Evolutionary conservation across 1,139 yeast species (phyloP), one percentile per base, ranked within the genome.

Genomic region (Debaryomyces sp.): DNA sequence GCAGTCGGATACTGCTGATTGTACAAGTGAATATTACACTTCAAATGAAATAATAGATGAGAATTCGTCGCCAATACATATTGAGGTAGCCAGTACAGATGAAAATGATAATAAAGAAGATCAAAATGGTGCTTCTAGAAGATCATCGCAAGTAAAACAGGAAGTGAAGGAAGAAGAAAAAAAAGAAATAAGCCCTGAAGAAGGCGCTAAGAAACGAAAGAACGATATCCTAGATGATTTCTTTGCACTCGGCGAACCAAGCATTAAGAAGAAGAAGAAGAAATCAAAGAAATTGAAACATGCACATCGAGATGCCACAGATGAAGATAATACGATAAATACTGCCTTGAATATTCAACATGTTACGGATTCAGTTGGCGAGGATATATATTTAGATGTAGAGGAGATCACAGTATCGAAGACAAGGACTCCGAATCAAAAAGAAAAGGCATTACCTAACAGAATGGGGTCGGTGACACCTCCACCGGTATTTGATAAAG

Each of bases 201-300:
- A 26, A 26, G 18, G 32, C 8, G 27, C n/a, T 18, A 38, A 32
- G 44, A 51, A 38, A 54, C 44, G 51, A 57, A 50, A 47, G 49
- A 47, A 47, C 48, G 46, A 33, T 50, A 37, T 44, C 51, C 30
- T 33, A 50, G 74, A 70, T 51, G 75, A 69, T 43, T 70, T 70
- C 51, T 70, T 70, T 48, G 67, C 68, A 10, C 50, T 68, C 10
- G 56, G 63, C 18, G 51, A 53, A 21, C 48, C 53, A 6, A 18
- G 23, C 10, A 45, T 53, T 39, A 59, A 54, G 44, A 61, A 59
- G 51, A 67, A 61, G 52, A 64, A 63, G 51, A 61, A 63, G 51
- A 56, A 52, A 39, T 34, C 43, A 32, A 51, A 51, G 46, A 49
- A 42, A 27, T 13, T 40, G 18, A 35, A 36, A 24, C 26, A 30